Percentiles rank a stretch among this genome's conserved stretches.
These are phyloP conservation scores for Batkoa obscura DNA, from an alignment of 371 early-diverging fungal genomes.

Conservation along the genomic window DNA sequence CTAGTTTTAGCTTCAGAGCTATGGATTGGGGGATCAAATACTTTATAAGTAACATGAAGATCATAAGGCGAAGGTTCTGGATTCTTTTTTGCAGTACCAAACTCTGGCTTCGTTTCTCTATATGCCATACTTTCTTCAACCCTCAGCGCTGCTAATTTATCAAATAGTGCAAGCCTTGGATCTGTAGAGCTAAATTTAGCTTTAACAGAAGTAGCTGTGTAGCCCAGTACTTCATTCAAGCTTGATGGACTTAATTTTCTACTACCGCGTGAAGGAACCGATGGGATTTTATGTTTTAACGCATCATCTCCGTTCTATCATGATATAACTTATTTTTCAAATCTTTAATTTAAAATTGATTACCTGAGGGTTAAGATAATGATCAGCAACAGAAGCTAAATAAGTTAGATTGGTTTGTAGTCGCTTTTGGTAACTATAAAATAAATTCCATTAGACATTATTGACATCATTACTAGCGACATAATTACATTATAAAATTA, in stretches of 20 bases:
- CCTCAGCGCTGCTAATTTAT: neutral
- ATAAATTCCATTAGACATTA: neutral
- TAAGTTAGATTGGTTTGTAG: constrained; percentile 29
- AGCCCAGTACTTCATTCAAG: constrained; percentile 8
- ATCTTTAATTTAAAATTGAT: neutral
- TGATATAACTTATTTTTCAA: neutral
- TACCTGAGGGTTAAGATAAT: constrained; percentile 26
- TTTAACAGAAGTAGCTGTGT: neutral
- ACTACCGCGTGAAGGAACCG: neutral
- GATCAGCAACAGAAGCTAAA: constrained; percentile 31
- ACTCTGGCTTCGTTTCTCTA: neutral
- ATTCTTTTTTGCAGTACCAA: neutral
- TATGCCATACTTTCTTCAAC: neutral
- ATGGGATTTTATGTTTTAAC: neutral
- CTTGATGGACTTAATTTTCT: constrained; percentile 8
- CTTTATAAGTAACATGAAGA: neutral
- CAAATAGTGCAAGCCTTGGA: neutral
- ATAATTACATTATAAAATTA: constrained; percentile 18
- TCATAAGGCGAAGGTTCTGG: neutral
- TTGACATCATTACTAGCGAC: neutral
- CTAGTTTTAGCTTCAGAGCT: neutral
- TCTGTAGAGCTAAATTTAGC: neutral
- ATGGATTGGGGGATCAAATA: neutral
- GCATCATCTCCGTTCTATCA: neutral
- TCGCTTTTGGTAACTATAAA: constrained; percentile 22